Evolutionary conservation across 495 filamentous ascomycete genomes (phyloP).

Genomic region (Tuber brumale): DNA sequence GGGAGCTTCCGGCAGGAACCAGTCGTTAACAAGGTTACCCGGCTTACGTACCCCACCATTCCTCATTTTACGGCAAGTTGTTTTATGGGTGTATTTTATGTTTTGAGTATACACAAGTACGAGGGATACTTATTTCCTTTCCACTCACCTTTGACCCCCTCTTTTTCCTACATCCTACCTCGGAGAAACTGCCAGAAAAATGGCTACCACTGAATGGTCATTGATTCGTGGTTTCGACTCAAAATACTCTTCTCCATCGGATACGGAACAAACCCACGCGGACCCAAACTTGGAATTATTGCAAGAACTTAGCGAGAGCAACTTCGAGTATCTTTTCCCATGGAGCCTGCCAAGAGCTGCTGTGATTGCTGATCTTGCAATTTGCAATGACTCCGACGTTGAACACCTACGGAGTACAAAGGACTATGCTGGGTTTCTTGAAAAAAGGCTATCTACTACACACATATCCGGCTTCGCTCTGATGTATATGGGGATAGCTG

Average conservation of each 20-base stretch:
- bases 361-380: constrained; percentile 14
- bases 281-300: neutral
- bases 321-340: constrained; percentile 25
- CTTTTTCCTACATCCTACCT: neutral
- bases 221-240: constrained; percentile 22
- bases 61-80: no score
- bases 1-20: neutral
- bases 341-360: constrained; percentile 6
- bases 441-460: constrained; percentile 2
- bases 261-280: neutral
- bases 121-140: neutral
- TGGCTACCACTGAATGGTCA: constrained; percentile 13
- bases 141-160: neutral
- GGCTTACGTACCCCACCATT: neutral
- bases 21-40: neutral
- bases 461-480: constrained; percentile 12
- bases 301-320: constrained; percentile 15
- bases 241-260: neutral
- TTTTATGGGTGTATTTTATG: no score
- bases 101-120: neutral
- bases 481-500: constrained; percentile 55
- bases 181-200: neutral
- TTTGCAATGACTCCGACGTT: constrained; percentile 13
- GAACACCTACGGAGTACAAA: constrained; percentile 5
- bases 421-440: constrained; percentile 30